A percentile compares a stretch with the other conserved stretches of the same genome.
Evolutionary conservation across 1,139 yeast genomes (phyloP).

Genomic region (Diutina catenulata): DNA sequence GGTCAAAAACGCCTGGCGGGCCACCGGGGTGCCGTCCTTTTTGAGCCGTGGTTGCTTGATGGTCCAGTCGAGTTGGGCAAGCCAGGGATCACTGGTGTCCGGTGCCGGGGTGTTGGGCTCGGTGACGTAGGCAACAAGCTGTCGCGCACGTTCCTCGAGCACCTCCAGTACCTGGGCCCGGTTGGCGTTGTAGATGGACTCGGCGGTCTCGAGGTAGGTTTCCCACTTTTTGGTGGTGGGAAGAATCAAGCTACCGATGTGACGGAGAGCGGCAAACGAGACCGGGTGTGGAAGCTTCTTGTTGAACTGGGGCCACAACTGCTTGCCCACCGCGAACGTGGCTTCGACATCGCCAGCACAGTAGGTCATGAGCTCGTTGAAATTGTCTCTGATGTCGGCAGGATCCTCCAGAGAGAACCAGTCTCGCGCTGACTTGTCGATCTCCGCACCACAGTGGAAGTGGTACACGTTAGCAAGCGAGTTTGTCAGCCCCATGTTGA

Average conservation of each 20-base stretch:
- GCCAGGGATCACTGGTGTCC: constrained; percentile 65
- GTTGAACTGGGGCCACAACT: constrained; percentile 59
- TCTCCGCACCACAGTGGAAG: constrained; percentile 61
- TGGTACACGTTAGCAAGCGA: constrained; percentile 73
- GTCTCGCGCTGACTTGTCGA: constrained; percentile 61
- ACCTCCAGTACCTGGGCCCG: constrained; percentile 45
- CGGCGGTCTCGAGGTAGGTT: constrained; percentile 57
- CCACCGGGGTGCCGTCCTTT: constrained; percentile 66
- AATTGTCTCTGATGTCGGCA: constrained; percentile 40
- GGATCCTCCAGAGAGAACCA: constrained; percentile 47
- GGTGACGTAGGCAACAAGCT: constrained; percentile 31
- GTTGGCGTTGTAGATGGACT: constrained; percentile 49
- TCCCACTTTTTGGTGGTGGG: constrained; percentile 77
- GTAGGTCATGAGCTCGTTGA: constrained; percentile 55
- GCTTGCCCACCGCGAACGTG: constrained; percentile 59
- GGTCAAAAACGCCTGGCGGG: constrained; percentile 66
- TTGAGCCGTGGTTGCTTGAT: constrained; percentile 47
- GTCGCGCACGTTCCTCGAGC: constrained; percentile 48
- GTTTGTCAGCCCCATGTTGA: constrained; percentile 63
- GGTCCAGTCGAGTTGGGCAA: constrained; percentile 82
- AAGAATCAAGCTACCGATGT: constrained; percentile 62
- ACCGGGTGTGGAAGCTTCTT: constrained; percentile 84
- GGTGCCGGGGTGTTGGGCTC: constrained; percentile 15
- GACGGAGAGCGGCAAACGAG: constrained; percentile 78
- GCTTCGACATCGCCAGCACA: constrained; percentile 79